A percentile compares a stretch with the other conserved stretches of the same genome.
Conservation (phyloP, 768 basidiomycete species). For the Exsudoporus frostii region DNA sequence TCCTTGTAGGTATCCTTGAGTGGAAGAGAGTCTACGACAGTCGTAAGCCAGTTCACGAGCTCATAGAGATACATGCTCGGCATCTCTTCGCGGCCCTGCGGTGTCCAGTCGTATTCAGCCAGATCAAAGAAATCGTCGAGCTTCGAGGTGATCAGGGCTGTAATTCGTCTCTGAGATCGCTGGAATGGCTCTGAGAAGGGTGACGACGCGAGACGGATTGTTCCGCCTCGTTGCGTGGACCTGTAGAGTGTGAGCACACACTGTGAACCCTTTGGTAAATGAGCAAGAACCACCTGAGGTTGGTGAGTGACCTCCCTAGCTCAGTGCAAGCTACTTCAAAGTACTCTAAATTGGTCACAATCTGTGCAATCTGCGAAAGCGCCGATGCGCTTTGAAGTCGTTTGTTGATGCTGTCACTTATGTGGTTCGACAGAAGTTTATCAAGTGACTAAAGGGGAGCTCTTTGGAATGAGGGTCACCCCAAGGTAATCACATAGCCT, state of each 20-base stretch:
- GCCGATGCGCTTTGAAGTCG: constrained; percentile 74
- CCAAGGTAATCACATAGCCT: constrained; percentile 1
- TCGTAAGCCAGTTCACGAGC: constrained; percentile 93
- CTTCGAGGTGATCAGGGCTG: constrained; percentile 81
- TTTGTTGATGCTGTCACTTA: constrained; percentile 72
- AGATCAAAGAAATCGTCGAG: constrained; percentile 95
- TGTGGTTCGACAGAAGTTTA: constrained; percentile 68
- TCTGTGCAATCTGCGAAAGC: constrained; percentile 88
- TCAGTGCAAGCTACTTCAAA: constrained; percentile 84
- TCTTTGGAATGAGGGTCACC: constrained; percentile 1
- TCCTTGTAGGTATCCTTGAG: constrained; percentile 86
- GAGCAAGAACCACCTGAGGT: constrained; percentile 57
- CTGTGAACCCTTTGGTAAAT: neutral
- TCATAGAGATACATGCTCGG: constrained; percentile 96
- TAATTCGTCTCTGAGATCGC: constrained; percentile 72
- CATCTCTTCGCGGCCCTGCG: constrained; percentile 60
- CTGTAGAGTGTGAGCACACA: constrained; percentile 38
- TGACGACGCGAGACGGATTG: constrained; percentile 62
- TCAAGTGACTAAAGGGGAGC: constrained; percentile 68
- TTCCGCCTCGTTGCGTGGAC: constrained; percentile 79
- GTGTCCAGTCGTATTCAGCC: constrained; percentile 94
- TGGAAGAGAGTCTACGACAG: constrained; percentile 86
- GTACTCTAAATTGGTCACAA: constrained; percentile 89
- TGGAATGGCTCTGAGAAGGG: constrained; percentile 71
- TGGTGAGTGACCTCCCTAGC: constrained; percentile 80